Evolutionary conservation across 1,139 yeast species (phyloP), one percentile per base, ranked within the genome.

Genomic region (Blastobotrys persicus): DNA sequence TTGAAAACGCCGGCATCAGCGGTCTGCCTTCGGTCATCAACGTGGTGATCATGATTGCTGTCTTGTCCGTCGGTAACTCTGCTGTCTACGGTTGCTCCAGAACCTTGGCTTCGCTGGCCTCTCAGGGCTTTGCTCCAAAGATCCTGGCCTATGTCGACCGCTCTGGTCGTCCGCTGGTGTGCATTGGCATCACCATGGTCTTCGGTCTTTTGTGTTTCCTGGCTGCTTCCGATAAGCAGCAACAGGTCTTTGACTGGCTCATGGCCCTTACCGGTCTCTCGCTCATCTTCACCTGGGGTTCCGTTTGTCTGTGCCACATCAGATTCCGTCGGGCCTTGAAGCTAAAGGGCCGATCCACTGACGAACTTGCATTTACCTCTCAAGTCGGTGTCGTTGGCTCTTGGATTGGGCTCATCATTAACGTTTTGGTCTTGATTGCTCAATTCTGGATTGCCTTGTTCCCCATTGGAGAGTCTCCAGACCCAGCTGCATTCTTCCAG

Each of bases 261-360:
- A 72, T 87, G 64, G 87, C 96, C 20, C 72, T 89, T 44, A 85
- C 95, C 13, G 94, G 95, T 52, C 78, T 88, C 56, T 84, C 94
- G 42, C 83, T 95, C 1, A 74, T 88, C 51, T 87, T 88, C 67
- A 85, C 94, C 4, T 88, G 95, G 95, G 81, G 81, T 37, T 81
- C 91, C 16, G 85, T 88, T 60, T 81, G 85, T 63, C 63, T 85
- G 49, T 81, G 88, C 59, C 95, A 83, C 59, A 73, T 88, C 53
- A 78, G 95, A 66, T 87, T 88, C 71, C 81, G 96, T 72, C 67
- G 75, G 47, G 96, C 95, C 1, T 75, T 88, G 72, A 67, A 68
- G 38, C 76, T 63, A 9, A 85, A 85, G 68, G 88, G 88, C 50
- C 78, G 85, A 67, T 71, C 76, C 26, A 68, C 79, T 13, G 76